Conservation (phyloP, 106 monocot genomes). For the Posidonia australis region DNA sequence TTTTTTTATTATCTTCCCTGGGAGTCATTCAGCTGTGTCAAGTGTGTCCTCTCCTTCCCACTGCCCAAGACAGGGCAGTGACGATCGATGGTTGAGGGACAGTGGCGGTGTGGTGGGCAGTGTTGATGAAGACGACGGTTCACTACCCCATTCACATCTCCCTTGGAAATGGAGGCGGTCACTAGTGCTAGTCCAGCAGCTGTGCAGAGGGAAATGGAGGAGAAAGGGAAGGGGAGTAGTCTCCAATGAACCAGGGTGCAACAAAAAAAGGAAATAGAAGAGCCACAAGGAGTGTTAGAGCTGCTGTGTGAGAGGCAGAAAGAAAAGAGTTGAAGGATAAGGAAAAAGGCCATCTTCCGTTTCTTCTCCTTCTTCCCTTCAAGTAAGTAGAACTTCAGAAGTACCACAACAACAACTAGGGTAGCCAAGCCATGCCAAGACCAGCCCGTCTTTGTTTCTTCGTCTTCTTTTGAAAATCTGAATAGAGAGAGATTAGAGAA, state of each 20-base stretch:
- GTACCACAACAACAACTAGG: too few relatives aligned
- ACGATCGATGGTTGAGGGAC: too few relatives aligned
- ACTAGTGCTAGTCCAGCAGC: neutral
- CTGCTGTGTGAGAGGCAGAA: neutral
- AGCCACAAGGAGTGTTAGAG: neutral
- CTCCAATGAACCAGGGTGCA: conserved; percentile 1
- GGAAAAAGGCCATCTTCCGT: too few relatives aligned
- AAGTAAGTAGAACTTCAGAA: too few relatives aligned
- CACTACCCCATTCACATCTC: neutral
- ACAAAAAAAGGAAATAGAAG: too few relatives aligned
- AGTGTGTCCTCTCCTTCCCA: neutral
- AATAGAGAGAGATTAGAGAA: neutral
- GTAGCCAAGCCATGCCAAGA: too few relatives aligned
- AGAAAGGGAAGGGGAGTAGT: neutral
- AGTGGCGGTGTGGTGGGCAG: too few relatives aligned
- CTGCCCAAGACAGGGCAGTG: neutral
- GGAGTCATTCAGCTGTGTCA: neutral
- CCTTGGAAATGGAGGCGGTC: conserved; percentile 1
- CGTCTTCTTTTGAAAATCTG: too few relatives aligned
- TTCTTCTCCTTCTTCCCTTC: too few relatives aligned
- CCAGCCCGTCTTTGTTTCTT: too few relatives aligned
- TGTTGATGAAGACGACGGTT: neutral
- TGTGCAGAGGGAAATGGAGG: neutral
- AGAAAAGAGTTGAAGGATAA: neutral
- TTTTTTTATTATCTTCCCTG: too few relatives aligned